Evolutionary conservation across 2,329 filamentous ascomycete species (phyloP), one percentile per base, ranked within the genome.

Genomic region (Graphilbum fragrans): DNA sequence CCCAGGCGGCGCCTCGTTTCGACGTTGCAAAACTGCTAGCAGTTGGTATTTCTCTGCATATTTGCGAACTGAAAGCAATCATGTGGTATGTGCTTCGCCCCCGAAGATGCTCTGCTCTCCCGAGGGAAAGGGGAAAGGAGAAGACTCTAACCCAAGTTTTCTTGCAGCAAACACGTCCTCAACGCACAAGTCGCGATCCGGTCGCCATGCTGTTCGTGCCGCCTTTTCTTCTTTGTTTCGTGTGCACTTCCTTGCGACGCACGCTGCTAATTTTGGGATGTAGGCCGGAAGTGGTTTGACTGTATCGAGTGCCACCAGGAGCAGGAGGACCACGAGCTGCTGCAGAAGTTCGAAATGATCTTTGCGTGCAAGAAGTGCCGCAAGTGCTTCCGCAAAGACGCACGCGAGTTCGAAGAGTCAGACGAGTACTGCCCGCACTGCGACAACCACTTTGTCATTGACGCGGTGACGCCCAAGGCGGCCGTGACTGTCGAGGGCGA

Each of bases 311-410:
- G 92, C 66, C 92, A 98, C 65, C 66, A 67, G 41, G 92, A 98
- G 60, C 69, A 77, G 47, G 82, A 93, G 61, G 64, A 69, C 46
- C 92, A 96, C 60, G 64, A 73, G 31, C 77, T 98, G 19, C 64
- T 75, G 41, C 83, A 94, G 63, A 72, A 70, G 49, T 72, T 80
- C 52, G 92, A 98, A 57, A 94, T 98, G 86, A 75, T 70, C 31
- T 96, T 98, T 56, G 86, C 86, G 40, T 98, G 92, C 75, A 98
- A 98, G 56, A 98, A 98, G 68, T 98, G 92, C 78, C 88, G 83
- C 53, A 98, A 98, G 65, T 88, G 82, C 63, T 98, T 98, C 70
- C 82, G 92, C 52, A 98, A 96, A 60, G 86, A 98, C 55, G 82
- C 82, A 36, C 67, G 77, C 49, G 85, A 94, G 59, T 95, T 94